These are phyloP conservation scores for Pontederia crassipes DNA, from an alignment of 176 grass and related monocot species.

Conservation along the genomic window DNA sequence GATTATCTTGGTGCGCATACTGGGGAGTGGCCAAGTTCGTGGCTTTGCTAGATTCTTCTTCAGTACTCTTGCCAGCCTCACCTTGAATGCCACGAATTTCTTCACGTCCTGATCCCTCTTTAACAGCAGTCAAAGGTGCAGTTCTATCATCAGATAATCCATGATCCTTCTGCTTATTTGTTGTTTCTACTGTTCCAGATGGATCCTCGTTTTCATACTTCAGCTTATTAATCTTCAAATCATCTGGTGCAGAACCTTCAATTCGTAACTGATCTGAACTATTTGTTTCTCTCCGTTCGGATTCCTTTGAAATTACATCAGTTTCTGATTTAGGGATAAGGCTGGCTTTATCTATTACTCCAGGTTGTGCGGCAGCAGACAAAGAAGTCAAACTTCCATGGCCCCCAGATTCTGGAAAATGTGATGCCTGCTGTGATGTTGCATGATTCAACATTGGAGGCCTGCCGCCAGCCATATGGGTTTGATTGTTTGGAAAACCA, in stretches of 20 bases:
- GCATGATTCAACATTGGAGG: conserved; percentile 24
- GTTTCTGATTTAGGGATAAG: not conserved
- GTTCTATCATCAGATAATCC: not conserved
- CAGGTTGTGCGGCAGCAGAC: conserved; percentile 14
- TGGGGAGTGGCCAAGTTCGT: too few species aligned
- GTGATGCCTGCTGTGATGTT: conserved; percentile 27
- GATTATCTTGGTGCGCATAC: too few species aligned
- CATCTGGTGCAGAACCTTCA: conserved; percentile 18
- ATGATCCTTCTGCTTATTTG: too few species aligned
- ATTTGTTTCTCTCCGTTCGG: conserved; percentile 9
- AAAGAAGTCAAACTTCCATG: conserved; percentile 16
- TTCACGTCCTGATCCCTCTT: conserved; percentile 1
- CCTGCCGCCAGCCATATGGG: conserved; percentile 25
- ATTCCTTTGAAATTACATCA: conserved; percentile 26
- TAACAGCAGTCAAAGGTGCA: not conserved
- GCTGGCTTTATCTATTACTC: conserved; percentile 18
- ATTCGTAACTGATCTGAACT: not conserved
- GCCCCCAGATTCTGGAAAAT: conserved; percentile 10
- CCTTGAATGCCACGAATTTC: conserved; percentile 1
- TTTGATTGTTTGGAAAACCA: conserved; percentile 17
- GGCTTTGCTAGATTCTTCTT: too few species aligned
- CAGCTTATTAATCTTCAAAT: conserved; percentile 2
- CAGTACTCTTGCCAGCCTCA: conserved; percentile 8
- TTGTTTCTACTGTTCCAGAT: not conserved
- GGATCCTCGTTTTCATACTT: conserved; percentile 17